Base-by-base conservation (phyloP, 2,329 filamentous ascomycete genomes). In the Neofusicoccum cordaticola region DNA sequence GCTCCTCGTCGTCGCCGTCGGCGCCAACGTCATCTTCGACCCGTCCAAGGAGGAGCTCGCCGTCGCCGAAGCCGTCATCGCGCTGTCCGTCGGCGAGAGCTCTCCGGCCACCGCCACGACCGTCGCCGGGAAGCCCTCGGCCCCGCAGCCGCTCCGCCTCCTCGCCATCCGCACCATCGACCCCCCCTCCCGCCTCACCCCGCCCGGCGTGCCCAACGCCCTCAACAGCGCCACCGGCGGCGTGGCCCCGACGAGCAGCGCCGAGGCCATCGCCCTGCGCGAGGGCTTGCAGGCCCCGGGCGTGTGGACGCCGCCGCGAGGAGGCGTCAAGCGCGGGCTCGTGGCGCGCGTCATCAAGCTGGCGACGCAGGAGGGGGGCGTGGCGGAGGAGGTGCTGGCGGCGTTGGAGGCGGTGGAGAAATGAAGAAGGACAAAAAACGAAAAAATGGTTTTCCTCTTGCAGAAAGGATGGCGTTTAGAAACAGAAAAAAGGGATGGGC, bases 1-100 rank as follows among this genome's bases (percentile, higher is more conserved):
- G 3, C 85, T 99, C 19, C 88, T 99, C 11, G 92, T 98, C 64
- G 90, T 96, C 77, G 87, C 90, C 2, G 89, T 97, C 0, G 91
- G 90, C 65, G 84, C 90, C 66, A 98, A 95, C 75, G 89, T 97
- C 78, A 90, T 99, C 68, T 97, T 98, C 79, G 95, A 99, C 75
- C 94, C 95, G 0, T 90, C 87, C 61, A 88, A 89, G 69, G 93
- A 97, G 75, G 95, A 99, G 77, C 88, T 99, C 15, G 91, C 93
- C 2, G 94, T 98, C 3, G 95, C 95, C 1, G 94, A 98, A 72
- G 88, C 89, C 12, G 91, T 95, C 2, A 82, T 98, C 51, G 95
- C 94, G 1, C 86, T 98, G 4, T 96, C 93, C 0, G 85, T 96
- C 39, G 86, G 86, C 4, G 73, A 72, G 19, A 61, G 39, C 8